phyloP scores from a whole-genome alignment of 1,284 basidiomycete genomes.

The Cryptococcus neoformans region DNA sequence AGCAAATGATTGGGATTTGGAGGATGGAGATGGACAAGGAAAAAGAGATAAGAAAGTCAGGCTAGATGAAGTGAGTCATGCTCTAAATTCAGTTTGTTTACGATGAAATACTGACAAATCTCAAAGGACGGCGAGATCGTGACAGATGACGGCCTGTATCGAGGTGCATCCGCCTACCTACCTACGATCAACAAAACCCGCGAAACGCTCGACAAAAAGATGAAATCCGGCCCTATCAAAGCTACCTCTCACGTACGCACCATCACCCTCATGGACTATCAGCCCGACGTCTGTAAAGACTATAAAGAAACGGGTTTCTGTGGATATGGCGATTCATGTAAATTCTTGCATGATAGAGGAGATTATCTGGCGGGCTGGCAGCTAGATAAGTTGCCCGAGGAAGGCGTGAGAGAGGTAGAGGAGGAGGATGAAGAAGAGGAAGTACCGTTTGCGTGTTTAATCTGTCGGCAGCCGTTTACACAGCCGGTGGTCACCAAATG shows the following conservation, averaged over 20 bases:
- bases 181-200: slow-evolving; percentile 73
- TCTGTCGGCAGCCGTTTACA: slow-evolving; percentile 91
- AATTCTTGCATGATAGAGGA: slow-evolving; percentile 79
- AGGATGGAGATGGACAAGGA: slow-evolving; percentile 20
- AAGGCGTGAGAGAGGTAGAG: slow-evolving; percentile 24
- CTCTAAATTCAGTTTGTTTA: neutral
- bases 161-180: slow-evolving; percentile 76
- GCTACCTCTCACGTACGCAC: slow-evolving; percentile 81
- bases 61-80: slow-evolving; percentile 39
- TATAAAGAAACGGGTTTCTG: slow-evolving; percentile 99
- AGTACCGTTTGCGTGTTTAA: slow-evolving; percentile 94
- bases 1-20: slow-evolving; percentile 51
- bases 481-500: slow-evolving; percentile 95
- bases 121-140: slow-evolving; percentile 44
- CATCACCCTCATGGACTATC: slow-evolving; percentile 95
- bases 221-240: slow-evolving; percentile 83
- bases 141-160: slow-evolving; percentile 80
- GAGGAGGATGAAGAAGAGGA: slow-evolving; percentile 75
- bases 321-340: slow-evolving; percentile 98
- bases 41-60: slow-evolving; percentile 34
- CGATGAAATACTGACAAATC: slow-evolving; percentile 9
- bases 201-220: slow-evolving; percentile 71
- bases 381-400: slow-evolving; percentile 61
- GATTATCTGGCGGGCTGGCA: slow-evolving; percentile 97
- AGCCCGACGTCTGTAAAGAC: slow-evolving; percentile 98